Percentiles rank a stretch among this genome's conserved stretches.
phyloP scores from a whole-genome alignment of 73 alveolate genomes.

The Uronychia binucleata region DNA sequence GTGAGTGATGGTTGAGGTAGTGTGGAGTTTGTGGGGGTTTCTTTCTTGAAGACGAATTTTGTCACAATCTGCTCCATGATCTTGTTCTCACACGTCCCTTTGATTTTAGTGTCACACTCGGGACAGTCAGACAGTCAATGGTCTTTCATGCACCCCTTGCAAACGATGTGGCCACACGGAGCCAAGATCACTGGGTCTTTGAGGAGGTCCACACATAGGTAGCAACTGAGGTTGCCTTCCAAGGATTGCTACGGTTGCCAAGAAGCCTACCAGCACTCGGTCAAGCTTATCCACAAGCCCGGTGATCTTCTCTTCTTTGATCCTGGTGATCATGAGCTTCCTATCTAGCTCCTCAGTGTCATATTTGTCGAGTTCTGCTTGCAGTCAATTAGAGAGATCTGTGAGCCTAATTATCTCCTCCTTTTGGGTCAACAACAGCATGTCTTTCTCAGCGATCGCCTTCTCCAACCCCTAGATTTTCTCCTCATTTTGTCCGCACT shows the following conservation, averaged over 20 bases:
- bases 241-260: neutral
- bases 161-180: constrained; percentile 9
- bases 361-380: neutral
- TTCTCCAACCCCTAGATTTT: neutral
- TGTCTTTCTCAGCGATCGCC: neutral
- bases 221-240: neutral
- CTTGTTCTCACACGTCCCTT: neutral
- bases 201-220: constrained; percentile 11
- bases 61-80: constrained; percentile 10
- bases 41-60: constrained; percentile 2
- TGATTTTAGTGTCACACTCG: constrained; percentile 8
- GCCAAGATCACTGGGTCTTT: neutral
- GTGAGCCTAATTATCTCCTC: neutral
- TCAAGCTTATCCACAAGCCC: constrained; percentile 4
- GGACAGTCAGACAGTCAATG: neutral
- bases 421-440: neutral
- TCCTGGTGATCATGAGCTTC: neutral
- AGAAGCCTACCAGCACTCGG: neutral
- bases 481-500: neutral
- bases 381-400: neutral
- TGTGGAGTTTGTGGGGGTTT: neutral
- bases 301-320: constrained; percentile 4
- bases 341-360: neutral
- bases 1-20: too few relatives aligned
- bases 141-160: constrained; percentile 2